Conservation (phyloP, 495 filamentous ascomycete genomes). For the Penicillium subrubescens region DNA sequence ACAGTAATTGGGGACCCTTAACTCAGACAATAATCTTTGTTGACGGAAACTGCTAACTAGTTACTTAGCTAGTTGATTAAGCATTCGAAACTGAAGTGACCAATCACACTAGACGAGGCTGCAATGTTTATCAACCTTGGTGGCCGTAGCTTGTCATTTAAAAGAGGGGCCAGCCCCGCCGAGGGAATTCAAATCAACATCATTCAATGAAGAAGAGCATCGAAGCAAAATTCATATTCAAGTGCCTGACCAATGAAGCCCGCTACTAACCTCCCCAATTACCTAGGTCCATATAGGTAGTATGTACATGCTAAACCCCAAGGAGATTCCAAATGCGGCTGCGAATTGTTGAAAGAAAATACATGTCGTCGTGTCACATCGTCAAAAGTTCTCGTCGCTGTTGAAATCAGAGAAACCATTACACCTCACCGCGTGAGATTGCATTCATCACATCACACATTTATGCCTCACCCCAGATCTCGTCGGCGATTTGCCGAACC, state of each 20-base stretch:
- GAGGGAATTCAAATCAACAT: not conserved
- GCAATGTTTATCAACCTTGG: not conserved
- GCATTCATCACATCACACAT: not conserved
- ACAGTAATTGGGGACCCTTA: not conserved
- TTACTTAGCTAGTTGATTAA: too few relatives aligned
- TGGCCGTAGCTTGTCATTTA: not conserved
- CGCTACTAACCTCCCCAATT: not conserved
- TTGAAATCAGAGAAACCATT: constrained; percentile 21
- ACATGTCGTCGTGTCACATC: constrained; percentile 18
- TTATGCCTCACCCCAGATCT: constrained; percentile 44
- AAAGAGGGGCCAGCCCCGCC: not conserved
- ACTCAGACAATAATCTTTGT: not conserved
- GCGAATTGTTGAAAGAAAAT: constrained; percentile 12
- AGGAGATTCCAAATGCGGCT: not conserved
- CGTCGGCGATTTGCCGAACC: constrained; percentile 51
- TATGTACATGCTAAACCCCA: constrained; percentile 8
- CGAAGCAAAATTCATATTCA: not conserved
- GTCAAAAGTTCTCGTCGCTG: constrained; percentile 19
- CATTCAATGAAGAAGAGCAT: not conserved
- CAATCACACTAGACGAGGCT: not conserved
- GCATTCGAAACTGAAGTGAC: not conserved
- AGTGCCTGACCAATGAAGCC: not conserved
- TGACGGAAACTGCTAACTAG: not conserved
- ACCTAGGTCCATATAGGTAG: not conserved
- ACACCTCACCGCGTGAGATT: not conserved